Conservation (phyloP, 108 stramenopile species). For the Cylindrotheca closterium region DNA sequence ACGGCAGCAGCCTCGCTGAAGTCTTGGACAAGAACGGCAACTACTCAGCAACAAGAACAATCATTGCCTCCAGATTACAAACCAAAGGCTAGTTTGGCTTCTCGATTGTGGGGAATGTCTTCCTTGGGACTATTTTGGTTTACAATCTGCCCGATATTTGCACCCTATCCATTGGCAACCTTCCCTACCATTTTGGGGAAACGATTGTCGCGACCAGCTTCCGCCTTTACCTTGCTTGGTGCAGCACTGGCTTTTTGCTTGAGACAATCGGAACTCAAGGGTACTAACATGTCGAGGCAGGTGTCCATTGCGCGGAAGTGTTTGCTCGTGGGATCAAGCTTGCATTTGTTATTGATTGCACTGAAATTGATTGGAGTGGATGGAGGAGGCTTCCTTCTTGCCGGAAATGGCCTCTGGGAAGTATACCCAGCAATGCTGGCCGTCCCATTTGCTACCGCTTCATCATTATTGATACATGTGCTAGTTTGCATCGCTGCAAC, state of each 20-base stretch:
- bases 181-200: slow-evolving; percentile 25
- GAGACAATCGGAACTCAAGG: background rate
- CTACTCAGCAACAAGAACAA: too few species aligned
- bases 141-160: slow-evolving; percentile 9
- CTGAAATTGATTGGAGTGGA: background rate
- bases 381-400: background rate
- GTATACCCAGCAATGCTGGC: background rate
- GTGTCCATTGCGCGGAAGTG: background rate
- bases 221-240: slow-evolving; percentile 17
- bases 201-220: slow-evolving; percentile 19
- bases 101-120: background rate
- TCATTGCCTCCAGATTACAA: too few species aligned
- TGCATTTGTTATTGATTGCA: background rate
- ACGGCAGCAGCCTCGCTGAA: too few species aligned
- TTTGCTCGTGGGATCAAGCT: background rate
- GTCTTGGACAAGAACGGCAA: too few species aligned
- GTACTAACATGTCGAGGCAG: background rate
- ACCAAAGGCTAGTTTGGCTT: too few species aligned
- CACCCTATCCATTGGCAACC: slow-evolving; percentile 11
- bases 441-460: too few species aligned
- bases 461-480: too few species aligned
- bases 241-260: background rate
- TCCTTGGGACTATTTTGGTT: background rate
- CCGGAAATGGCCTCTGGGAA: background rate
- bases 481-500: too few species aligned